phyloP scores from a whole-genome alignment of 2,329 filamentous ascomycete genomes.

The Trichoderma lentiforme region DNA sequence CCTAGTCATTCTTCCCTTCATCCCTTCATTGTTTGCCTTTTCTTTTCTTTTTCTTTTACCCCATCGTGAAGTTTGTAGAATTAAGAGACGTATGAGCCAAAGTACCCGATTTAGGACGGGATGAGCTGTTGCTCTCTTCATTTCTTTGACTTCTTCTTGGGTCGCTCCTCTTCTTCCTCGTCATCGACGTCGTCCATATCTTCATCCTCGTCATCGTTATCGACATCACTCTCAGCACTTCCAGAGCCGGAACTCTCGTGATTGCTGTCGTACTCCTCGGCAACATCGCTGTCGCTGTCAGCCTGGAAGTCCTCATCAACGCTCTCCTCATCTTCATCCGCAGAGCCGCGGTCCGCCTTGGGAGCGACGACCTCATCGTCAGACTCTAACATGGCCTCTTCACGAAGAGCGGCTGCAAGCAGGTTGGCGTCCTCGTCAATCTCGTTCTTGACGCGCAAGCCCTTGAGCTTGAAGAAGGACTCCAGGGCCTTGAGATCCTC shows the following conservation, averaged over 20 bases:
- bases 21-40: neutral
- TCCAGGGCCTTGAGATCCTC: conserved; percentile 97
- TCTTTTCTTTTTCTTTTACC: neutral
- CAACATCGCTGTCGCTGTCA: conserved; percentile 90
- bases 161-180: conserved; percentile 41
- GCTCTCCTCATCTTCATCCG: conserved; percentile 93
- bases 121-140: neutral
- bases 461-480: conserved; percentile 95
- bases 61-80: neutral
- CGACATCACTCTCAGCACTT: conserved; percentile 52
- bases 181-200: conserved; percentile 35
- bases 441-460: conserved; percentile 94
- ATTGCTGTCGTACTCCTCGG: conserved; percentile 89
- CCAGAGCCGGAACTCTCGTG: conserved; percentile 82
- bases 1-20: neutral
- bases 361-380: conserved; percentile 75
- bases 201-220: conserved; percentile 38
- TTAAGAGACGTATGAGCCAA: neutral
- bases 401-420: conserved; percentile 76
- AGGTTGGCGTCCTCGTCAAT: conserved; percentile 88
- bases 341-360: conserved; percentile 77
- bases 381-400: conserved; percentile 78
- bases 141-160: conserved; percentile 41
- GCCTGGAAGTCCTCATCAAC: conserved; percentile 94
- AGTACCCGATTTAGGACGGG: neutral